These are phyloP conservation scores for Colletotrichum sp. DNA, from an alignment of 2,329 filamentous ascomycete genomes.

Conservation along the genomic window DNA sequence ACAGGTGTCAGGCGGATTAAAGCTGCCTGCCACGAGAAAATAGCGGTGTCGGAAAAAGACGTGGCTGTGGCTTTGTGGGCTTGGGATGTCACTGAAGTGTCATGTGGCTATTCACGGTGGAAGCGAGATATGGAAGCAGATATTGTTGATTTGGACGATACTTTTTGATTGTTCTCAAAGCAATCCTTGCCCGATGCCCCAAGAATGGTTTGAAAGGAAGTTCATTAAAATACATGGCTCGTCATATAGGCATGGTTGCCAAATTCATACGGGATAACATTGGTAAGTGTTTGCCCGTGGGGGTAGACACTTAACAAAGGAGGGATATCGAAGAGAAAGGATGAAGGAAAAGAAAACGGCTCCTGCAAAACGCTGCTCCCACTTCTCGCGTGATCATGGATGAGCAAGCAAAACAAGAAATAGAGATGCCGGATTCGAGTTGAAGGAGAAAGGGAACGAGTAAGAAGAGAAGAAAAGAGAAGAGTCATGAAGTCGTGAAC, in stretches of 20 bases:
- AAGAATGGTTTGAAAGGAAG: not conserved
- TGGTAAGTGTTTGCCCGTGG: not conserved
- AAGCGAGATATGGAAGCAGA: not conserved
- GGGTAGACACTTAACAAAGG: not conserved
- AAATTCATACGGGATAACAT: not conserved
- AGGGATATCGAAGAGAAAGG: not conserved
- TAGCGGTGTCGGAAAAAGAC: not conserved
- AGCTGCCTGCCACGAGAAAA: not conserved
- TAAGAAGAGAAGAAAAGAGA: not conserved
- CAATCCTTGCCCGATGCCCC: not conserved
- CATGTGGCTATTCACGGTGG: too few relatives aligned
- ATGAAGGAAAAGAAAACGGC: not conserved
- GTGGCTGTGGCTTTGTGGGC: not conserved
- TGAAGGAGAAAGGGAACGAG: not conserved
- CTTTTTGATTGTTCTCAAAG: not conserved
- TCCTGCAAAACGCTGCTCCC: not conserved
- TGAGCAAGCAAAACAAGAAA: not conserved
- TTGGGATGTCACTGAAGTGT: not conserved
- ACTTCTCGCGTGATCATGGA: not conserved
- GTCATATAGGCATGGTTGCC: not conserved
- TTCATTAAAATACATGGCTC: conserved; percentile 1
- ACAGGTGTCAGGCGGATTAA: not conserved
- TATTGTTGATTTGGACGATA: not conserved
- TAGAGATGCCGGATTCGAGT: not conserved
- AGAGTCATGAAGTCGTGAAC: conserved; percentile 7